Conservation (phyloP, 2,329 filamentous ascomycete genomes). For the Malbranchea zuffiana region DNA sequence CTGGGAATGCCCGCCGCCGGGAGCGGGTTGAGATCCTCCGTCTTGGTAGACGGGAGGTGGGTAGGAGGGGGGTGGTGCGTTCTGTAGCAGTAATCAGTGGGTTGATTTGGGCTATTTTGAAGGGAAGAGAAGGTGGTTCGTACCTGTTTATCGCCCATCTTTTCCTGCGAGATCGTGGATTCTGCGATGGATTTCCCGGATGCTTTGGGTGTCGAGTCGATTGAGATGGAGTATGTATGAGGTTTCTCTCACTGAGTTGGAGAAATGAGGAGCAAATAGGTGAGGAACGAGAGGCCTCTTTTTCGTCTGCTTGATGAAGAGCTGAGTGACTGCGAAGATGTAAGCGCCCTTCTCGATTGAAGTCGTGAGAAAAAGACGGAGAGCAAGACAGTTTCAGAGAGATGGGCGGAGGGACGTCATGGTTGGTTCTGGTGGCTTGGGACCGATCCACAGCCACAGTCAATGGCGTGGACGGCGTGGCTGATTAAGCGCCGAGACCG, state of each 20-base stretch:
- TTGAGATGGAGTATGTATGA: not conserved
- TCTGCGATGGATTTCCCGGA: not conserved
- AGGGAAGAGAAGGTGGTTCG: not conserved
- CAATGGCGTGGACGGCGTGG: too few species aligned
- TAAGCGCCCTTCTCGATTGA: too few species aligned
- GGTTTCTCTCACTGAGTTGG: too few species aligned
- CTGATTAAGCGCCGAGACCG: too few species aligned
- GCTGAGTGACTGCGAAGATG: too few species aligned
- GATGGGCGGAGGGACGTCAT: too few species aligned
- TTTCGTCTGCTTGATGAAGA: too few species aligned
- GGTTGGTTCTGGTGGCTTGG: too few species aligned
- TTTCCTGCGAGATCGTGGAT: not conserved
- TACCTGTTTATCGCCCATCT: constrained; percentile 10
- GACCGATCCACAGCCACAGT: too few species aligned
- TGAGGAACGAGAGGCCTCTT: too few species aligned
- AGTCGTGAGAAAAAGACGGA: not conserved
- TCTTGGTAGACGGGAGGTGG: constrained; percentile 7
- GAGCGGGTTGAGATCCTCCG: constrained; percentile 5
- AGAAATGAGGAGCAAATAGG: too few species aligned
- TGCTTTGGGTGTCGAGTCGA: not conserved
- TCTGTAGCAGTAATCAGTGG: constrained; percentile 4
- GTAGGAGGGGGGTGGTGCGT: constrained; percentile 10
- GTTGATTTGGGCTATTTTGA: not conserved
- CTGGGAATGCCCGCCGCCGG: constrained; percentile 22
- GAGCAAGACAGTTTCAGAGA: not conserved